Percentiles rank a stretch among this genome's conserved stretches.
Conservation (phyloP, 768 basidiomycete genomes). For the Lentinus brumalis region DNA sequence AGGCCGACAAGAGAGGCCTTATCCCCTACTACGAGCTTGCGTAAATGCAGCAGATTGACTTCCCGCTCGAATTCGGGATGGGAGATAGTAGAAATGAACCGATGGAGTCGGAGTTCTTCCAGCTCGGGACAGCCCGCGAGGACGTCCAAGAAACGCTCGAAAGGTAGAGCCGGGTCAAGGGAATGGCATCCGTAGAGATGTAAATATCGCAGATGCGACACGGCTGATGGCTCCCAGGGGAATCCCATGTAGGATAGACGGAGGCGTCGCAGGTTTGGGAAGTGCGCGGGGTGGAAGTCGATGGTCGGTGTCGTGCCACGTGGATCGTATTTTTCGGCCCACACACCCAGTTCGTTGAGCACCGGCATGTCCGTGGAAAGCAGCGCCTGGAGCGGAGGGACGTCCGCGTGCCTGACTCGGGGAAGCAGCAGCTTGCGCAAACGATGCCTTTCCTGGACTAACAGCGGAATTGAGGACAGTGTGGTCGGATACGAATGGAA, state of each 20-base stretch:
- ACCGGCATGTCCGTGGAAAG: not conserved
- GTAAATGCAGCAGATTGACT: not conserved
- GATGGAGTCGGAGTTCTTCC: not conserved
- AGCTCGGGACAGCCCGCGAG: not conserved
- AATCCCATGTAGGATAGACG: not conserved
- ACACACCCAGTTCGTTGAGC: not conserved
- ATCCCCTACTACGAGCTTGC: not conserved
- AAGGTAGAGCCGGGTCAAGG: not conserved
- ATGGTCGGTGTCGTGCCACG: not conserved
- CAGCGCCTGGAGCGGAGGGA: not conserved
- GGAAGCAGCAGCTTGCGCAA: slow-evolving; percentile 1
- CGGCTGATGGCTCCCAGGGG: not conserved
- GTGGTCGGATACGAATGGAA: not conserved
- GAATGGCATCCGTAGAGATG: not conserved
- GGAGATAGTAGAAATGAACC: not conserved
- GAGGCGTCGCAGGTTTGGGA: not conserved
- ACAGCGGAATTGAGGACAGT: not conserved
- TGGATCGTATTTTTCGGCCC: not conserved
- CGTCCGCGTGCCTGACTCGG: not conserved
- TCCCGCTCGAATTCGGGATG: not conserved
- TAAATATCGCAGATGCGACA: not conserved
- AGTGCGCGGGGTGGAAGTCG: not conserved
- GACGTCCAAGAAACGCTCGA: not conserved
- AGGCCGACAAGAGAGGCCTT: not conserved
- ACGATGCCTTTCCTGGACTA: not conserved